Conservation (phyloP, 345 rosid species). For the Salix brachista region DNA sequence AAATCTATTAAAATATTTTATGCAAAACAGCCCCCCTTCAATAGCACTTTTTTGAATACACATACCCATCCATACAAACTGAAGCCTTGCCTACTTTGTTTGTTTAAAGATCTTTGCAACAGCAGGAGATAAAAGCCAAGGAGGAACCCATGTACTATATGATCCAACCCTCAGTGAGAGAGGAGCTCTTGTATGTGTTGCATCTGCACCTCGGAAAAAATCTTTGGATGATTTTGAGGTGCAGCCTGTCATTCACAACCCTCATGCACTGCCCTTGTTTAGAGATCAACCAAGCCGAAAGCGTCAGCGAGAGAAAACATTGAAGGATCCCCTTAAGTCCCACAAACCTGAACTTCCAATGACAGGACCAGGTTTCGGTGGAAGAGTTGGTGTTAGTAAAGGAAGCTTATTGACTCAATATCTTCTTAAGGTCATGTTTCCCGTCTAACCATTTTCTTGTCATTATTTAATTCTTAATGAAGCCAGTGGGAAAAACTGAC, state of each 20-base stretch:
- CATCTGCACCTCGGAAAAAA: conserved; percentile 92
- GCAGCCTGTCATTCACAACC: conserved; percentile 86
- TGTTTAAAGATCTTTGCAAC: conserved; percentile 68
- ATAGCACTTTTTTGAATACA: neutral
- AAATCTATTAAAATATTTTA: too few relatives aligned
- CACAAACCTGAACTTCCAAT: conserved; percentile 95
- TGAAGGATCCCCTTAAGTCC: conserved; percentile 88
- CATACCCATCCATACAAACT: neutral
- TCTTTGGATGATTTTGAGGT: conserved; percentile 89
- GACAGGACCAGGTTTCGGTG: conserved; percentile 91
- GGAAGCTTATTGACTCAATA: conserved; percentile 93
- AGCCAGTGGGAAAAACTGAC: conserved; percentile 9
- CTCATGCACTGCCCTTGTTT: conserved; percentile 89
- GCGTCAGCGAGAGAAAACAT: conserved; percentile 79
- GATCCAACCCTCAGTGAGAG: conserved; percentile 85
- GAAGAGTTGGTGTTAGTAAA: conserved; percentile 82
- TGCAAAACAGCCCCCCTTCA: neutral
- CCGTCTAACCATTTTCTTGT: neutral
- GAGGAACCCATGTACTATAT: conserved; percentile 78
- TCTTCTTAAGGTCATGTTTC: conserved; percentile 69
- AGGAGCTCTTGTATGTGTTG: conserved; percentile 95
- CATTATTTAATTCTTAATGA: neutral
- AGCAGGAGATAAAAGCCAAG: conserved; percentile 83
- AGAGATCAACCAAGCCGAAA: conserved; percentile 99
- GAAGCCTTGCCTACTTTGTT: conserved; percentile 8